Percentiles rank a stretch among this genome's conserved stretches.
Evolutionary conservation across 352 stramenopile species (phyloP).

Genomic region (Phytophthora litchii): DNA sequence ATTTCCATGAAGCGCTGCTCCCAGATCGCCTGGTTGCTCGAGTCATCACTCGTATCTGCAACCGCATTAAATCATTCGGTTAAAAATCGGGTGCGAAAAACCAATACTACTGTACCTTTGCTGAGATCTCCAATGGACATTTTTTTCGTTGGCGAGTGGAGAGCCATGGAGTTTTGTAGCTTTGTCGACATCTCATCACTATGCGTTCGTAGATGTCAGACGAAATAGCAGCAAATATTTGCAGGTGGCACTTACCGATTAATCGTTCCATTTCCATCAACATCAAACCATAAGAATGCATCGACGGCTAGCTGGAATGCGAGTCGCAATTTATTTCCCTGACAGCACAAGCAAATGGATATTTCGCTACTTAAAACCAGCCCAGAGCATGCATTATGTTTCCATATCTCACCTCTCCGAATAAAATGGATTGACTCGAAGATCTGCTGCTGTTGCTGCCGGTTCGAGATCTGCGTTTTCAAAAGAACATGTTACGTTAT

Average conservation of each 20-base stretch:
- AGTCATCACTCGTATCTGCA: constrained; percentile 40
- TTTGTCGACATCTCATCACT: constrained; percentile 71
- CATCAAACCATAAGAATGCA: constrained; percentile 88
- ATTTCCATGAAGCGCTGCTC: constrained; percentile 88
- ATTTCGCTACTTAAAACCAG: neutral
- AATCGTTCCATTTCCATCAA: constrained; percentile 77
- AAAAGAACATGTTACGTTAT: neutral
- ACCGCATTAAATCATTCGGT: neutral
- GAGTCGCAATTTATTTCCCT: constrained; percentile 83
- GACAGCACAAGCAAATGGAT: neutral
- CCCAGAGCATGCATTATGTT: neutral
- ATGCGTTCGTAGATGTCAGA: constrained; percentile 4
- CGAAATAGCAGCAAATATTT: neutral
- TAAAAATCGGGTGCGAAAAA: neutral
- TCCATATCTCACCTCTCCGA: constrained; percentile 55
- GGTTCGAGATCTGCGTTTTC: constrained; percentile 15
- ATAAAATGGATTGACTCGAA: constrained; percentile 53
- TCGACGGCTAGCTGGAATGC: constrained; percentile 85
- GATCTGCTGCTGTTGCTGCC: constrained; percentile 23
- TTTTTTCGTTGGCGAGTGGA: constrained; percentile 84
- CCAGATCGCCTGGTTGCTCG: constrained; percentile 77
- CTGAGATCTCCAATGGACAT: constrained; percentile 46
- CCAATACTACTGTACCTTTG: constrained; percentile 19
- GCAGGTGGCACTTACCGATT: constrained; percentile 48
- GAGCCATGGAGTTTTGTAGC: constrained; percentile 60